These are phyloP conservation scores for Hypoxylon subgilvum DNA, from an alignment of 495 filamentous ascomycete species.

Conservation along the genomic window DNA sequence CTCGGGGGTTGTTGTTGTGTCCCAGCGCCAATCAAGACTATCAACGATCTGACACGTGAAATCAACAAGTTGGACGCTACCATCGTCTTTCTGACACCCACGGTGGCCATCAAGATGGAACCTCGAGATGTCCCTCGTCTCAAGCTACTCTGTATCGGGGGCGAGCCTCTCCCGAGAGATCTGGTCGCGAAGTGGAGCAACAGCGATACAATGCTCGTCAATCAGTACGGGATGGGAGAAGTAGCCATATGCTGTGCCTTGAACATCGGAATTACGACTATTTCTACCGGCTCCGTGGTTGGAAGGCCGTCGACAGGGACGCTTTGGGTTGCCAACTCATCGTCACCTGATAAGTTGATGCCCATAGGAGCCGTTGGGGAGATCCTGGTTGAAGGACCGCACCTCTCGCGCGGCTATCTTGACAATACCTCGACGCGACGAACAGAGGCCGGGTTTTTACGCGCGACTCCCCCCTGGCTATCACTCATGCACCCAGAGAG, in stretches of 20 bases:
- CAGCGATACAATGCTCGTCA: slow-evolving; percentile 6
- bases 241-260: slow-evolving; percentile 22
- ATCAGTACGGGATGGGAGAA: slow-evolving; percentile 24
- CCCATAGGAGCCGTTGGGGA: slow-evolving; percentile 50
- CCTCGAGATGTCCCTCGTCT: slow-evolving; percentile 52
- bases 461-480: slow-evolving; percentile 14
- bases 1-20: slow-evolving; percentile 53
- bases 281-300: slow-evolving; percentile 5
- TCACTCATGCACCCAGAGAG: background rate
- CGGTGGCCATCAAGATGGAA: slow-evolving; percentile 34
- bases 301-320: slow-evolving; percentile 11
- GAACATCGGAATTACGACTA: slow-evolving; percentile 4
- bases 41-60: slow-evolving; percentile 37
- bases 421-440: slow-evolving; percentile 39
- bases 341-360: slow-evolving; percentile 38
- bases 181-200: slow-evolving; percentile 11
- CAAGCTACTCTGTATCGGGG: slow-evolving; percentile 54
- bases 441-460: slow-evolving; percentile 44
- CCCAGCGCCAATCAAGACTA: slow-evolving; percentile 45
- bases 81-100: slow-evolving; percentile 47
- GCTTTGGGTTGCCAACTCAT: slow-evolving; percentile 48
- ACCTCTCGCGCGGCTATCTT: slow-evolving; percentile 40
- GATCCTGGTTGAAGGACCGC: slow-evolving; percentile 47
- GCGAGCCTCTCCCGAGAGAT: slow-evolving; percentile 31
- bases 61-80: slow-evolving; percentile 49